phyloP scores from a whole-genome alignment of 805 yeast species.

The Nakazawaea laoshanensis region DNA sequence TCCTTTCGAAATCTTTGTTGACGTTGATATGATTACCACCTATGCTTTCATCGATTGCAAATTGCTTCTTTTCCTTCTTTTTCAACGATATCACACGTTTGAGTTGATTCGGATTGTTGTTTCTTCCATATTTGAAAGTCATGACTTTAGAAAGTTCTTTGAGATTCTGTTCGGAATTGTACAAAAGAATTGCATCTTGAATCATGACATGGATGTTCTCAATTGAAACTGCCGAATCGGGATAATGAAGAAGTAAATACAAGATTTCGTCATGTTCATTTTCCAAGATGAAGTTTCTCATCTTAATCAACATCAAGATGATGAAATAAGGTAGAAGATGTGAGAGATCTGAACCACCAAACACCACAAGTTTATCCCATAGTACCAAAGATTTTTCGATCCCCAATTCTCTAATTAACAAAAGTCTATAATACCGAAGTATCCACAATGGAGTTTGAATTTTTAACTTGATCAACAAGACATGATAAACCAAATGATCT shows the following conservation, averaged over 20 bases:
- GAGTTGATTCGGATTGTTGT: background rate
- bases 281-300: slow-evolving; percentile 33
- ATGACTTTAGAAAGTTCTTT: slow-evolving; percentile 3
- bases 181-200: slow-evolving; percentile 9
- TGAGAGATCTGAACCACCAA: slow-evolving; percentile 19
- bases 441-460: slow-evolving; percentile 48
- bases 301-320: slow-evolving; percentile 31
- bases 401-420: slow-evolving; percentile 41
- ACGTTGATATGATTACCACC: slow-evolving; percentile 6
- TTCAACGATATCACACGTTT: slow-evolving; percentile 2
- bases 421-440: slow-evolving; percentile 39
- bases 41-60: slow-evolving; percentile 4
- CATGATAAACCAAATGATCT: slow-evolving; percentile 40
- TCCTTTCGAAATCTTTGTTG: slow-evolving; percentile 34
- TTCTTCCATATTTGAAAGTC: slow-evolving; percentile 6
- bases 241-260: slow-evolving; percentile 41
- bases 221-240: slow-evolving; percentile 14
- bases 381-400: slow-evolving; percentile 23
- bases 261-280: slow-evolving; percentile 47
- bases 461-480: slow-evolving; percentile 32
- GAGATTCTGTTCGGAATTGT: slow-evolving; percentile 6
- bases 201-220: background rate
- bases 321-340: slow-evolving; percentile 31
- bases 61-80: background rate
- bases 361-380: slow-evolving; percentile 42